Evolutionary conservation across 2,329 filamentous ascomycete species (phyloP).

Genomic region (Canariomyces notabilis): DNA sequence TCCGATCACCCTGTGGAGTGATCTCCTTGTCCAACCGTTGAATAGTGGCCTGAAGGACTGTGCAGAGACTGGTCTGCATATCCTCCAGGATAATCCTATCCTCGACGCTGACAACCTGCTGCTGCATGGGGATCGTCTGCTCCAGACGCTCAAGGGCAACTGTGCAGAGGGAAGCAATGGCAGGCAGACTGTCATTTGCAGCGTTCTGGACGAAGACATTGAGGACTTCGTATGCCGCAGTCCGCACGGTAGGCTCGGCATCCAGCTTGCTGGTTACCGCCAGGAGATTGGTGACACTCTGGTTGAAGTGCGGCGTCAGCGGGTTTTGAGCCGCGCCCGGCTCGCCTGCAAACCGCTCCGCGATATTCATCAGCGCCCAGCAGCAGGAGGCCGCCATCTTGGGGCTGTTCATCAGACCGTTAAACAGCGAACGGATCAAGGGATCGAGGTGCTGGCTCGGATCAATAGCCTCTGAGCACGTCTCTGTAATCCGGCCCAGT

Average conservation of each 20-base stretch:
- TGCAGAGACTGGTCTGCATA: slow-evolving; percentile 93
- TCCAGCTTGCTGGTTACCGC: slow-evolving; percentile 78
- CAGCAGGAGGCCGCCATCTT: slow-evolving; percentile 99
- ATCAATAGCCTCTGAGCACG: slow-evolving; percentile 87
- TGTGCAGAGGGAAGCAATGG: slow-evolving; percentile 77
- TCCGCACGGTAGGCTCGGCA: slow-evolving; percentile 82
- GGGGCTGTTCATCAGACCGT: slow-evolving; percentile 79
- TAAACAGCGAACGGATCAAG: slow-evolving; percentile 83
- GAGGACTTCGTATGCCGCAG: slow-evolving; percentile 93
- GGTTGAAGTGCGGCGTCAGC: slow-evolving; percentile 86
- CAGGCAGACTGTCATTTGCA: slow-evolving; percentile 74
- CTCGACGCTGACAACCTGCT: slow-evolving; percentile 93
- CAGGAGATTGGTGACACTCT: slow-evolving; percentile 80
- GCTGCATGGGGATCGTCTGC: slow-evolving; percentile 81
- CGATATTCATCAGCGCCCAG: slow-evolving; percentile 98
- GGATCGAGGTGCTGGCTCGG: slow-evolving; percentile 74
- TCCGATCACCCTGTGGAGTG: slow-evolving; percentile 80
- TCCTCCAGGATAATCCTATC: slow-evolving; percentile 94
- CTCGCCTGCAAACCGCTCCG: slow-evolving; percentile 89
- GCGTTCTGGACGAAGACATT: slow-evolving; percentile 91
- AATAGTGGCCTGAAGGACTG: slow-evolving; percentile 86
- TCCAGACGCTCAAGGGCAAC: slow-evolving; percentile 88
- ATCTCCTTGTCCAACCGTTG: slow-evolving; percentile 89
- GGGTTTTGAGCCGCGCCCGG: slow-evolving; percentile 72
- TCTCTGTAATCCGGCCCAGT: slow-evolving; percentile 91